Base-by-base conservation (phyloP, 2,329 filamentous ascomycete species). In the Diatrype stigma region DNA sequence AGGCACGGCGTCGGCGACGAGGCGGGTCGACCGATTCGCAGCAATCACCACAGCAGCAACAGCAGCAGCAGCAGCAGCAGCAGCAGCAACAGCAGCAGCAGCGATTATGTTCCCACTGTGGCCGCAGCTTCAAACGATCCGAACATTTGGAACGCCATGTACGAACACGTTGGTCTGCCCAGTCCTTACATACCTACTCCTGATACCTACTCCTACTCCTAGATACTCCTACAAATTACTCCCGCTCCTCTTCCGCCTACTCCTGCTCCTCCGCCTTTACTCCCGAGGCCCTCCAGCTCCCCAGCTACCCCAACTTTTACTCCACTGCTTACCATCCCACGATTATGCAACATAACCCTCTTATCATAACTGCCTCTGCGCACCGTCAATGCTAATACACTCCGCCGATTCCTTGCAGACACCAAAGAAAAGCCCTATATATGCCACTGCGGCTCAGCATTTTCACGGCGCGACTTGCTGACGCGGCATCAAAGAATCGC, bases 341-440 rank as follows among this genome's bases (percentile, higher is more conserved):
- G 35, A 28, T 30, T 30, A 30, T 30, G 26, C 26, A 30, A 30
- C 10, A 30, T 10, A 30, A n/a, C n/a, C 26, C 26, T 6, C 26
- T 10, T 30, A 30, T 37, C 34, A 7, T 37, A 37, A 7, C 34
- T 37, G 14, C 30, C 30, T 34, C 14, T 14, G 30, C 30, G 30
- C 30, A 37, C 37, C 16, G 28, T 44, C 35, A 23, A 30, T 47
- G 26, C 21, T 28, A n/a, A 38, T 46, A 44, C 45, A 49, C n/a
- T 48, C 30, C 45, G n/a, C 6, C 42, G 16, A 32, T 40, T 38
- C 21, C 23, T 32, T 37, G 38, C 55, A 76, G 73, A 76, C 57
- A 76, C 73, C 49, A 76, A 76, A 47, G 73, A 76, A 60, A 76
- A 76, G 55, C 73, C 73, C 1, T 76, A 74, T 53, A 53, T 73